Base-by-base conservation (phyloP, 108 stramenopile genomes). In the Hondaea fermentalgiana region DNA sequence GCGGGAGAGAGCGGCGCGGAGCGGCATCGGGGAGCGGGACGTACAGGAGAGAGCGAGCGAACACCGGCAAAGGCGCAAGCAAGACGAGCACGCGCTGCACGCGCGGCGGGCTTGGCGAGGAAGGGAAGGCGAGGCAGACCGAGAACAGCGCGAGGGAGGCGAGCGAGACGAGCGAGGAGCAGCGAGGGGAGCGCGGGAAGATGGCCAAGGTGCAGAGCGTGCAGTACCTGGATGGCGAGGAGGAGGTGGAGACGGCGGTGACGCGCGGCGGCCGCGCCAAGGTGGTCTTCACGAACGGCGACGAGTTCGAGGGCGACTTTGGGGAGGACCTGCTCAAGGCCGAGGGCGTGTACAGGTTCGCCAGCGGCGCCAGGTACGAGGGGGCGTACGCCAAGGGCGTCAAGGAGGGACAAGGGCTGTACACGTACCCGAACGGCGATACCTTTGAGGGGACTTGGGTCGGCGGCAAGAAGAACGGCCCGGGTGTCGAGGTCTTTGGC, bases 381-480 rank as follows among this genome's bases (percentile, higher is more conserved):
- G 90, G 90, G 55, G 58, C 44, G 64, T 90, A 44, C 5, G 28
- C 10, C 5, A 21, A 90, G 5, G 72, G 42, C 8, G 5, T 44
- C 43, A 88, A 45, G 87, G 5, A 60, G 10, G 90, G 90, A 25
- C 5, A 69, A 21, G 90, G 90, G 23, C 5, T 6, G 69, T 88
- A 72, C 72, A 49, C 8, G 53, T 58, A 19, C 23, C 43, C 44
- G 21, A 59, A 57, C 51, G 90, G 90, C 4, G 90, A 87, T 47
- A 28, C 23, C 21, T 90, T 23, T 59, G 88, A 35, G 10, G 90
- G 90, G 45, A 42, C 44, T 0, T 90, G 28, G 72, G 57, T 8
- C 23, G 72, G 29, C 55, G 90, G 90, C 43, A 59, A 88, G 87
- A 44, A 87, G n/a, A 0, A 90, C 19, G 90, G 90, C 55, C 5